Evolutionary conservation across 176 grass and related monocot genomes (phyloP).

Genomic region (Saccharum spontaneum): DNA sequence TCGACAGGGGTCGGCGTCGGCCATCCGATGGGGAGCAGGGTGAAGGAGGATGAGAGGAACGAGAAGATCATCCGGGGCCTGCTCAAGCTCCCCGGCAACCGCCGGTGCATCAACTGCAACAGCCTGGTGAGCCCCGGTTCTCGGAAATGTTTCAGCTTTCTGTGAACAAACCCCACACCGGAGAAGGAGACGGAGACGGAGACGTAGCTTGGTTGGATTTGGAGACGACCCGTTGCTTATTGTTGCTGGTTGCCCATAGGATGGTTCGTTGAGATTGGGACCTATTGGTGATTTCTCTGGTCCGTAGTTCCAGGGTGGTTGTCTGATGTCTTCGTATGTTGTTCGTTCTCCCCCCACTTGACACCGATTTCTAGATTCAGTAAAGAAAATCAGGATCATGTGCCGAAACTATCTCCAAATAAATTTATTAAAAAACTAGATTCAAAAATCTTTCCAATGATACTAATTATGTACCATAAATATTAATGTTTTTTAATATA

Average conservation of each 20-base stretch:
- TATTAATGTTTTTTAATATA: too few relatives aligned
- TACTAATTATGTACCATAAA: too few relatives aligned
- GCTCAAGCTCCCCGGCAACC: conserved; percentile 53
- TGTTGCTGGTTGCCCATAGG: neutral
- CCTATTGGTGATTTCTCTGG: neutral
- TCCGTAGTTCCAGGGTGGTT: neutral
- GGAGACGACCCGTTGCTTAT: neutral
- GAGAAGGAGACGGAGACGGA: neutral
- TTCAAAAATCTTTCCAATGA: too few relatives aligned
- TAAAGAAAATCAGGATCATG: neutral
- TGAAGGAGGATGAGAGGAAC: conserved; percentile 68
- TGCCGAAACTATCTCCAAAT: neutral
- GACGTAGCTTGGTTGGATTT: neutral
- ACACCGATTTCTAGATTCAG: neutral
- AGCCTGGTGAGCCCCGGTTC: conserved; percentile 36
- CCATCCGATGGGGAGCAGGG: conserved; percentile 46
- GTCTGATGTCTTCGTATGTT: neutral
- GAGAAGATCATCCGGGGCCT: conserved; percentile 55
- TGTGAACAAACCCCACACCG: neutral
- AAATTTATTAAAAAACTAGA: too few relatives aligned
- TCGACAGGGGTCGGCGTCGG: neutral
- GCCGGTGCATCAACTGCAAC: conserved; percentile 72
- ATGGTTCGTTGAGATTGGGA: neutral
- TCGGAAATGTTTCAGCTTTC: neutral
- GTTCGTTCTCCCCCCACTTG: neutral